Evolutionary conservation across 169 alveolate genomes (phyloP).

Genomic region (Sarcocystis neurona): DNA sequence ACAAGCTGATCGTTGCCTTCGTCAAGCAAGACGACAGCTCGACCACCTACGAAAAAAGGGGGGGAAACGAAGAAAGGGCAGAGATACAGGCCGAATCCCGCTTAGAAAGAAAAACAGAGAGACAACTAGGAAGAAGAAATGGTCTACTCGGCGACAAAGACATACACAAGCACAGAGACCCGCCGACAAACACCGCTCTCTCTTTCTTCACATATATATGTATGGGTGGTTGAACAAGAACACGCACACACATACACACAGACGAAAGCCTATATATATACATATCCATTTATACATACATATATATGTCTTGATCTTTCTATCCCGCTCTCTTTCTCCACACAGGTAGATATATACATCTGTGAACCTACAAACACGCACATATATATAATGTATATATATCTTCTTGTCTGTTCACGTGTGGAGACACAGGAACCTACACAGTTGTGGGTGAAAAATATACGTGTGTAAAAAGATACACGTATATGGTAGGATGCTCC

Average conservation of each 20-base stretch:
- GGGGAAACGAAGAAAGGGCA: slow-evolving; percentile 22
- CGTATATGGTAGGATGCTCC: no score
- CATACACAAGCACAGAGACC: not conserved
- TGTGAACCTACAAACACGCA: not conserved
- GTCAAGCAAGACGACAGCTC: slow-evolving; percentile 82
- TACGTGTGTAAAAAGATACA: no score
- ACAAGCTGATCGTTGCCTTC: slow-evolving; percentile 89
- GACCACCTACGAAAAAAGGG: slow-evolving; percentile 74
- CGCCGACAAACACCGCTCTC: not conserved
- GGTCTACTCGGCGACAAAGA: no score
- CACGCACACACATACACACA: not conserved
- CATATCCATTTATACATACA: not conserved
- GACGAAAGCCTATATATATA: not conserved
- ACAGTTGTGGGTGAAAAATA: no score
- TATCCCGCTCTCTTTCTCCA: not conserved
- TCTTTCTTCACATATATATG: not conserved
- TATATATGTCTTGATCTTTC: not conserved
- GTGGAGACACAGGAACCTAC: not conserved
- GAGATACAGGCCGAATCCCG: no score
- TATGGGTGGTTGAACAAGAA: not conserved
- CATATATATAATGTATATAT: not conserved
- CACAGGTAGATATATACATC: not conserved
- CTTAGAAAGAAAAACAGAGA: no score
- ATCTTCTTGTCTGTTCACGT: not conserved
- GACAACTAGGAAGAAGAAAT: no score